phyloP scores from a whole-genome alignment of 768 basidiomycete species.

The Infundibulicybe gibba region DNA sequence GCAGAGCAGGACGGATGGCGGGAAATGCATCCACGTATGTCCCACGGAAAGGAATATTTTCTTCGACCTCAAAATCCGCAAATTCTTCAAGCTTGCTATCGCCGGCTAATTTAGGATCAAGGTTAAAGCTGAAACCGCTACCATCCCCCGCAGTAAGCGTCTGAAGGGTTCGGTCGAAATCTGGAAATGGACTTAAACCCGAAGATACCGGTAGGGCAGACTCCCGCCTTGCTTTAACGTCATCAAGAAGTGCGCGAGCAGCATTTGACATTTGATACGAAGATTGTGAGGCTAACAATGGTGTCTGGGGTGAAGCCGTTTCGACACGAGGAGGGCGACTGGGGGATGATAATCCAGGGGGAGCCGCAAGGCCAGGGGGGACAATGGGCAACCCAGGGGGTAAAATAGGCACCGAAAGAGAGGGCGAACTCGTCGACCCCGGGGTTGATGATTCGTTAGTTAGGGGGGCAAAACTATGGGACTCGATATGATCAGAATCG shows the following conservation, averaged over 20 bases:
- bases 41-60: slow-evolving; percentile 57
- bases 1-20: slow-evolving; percentile 39
- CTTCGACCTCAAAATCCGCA: slow-evolving; percentile 48
- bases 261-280: slow-evolving; percentile 87
- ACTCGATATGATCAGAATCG: slow-evolving; percentile 44
- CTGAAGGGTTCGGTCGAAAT: slow-evolving; percentile 82
- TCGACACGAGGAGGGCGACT: slow-evolving; percentile 45
- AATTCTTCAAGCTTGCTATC: slow-evolving; percentile 37
- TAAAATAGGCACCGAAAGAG: slow-evolving; percentile 29
- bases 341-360: slow-evolving; percentile 63
- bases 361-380: slow-evolving; percentile 52
- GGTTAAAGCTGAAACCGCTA: slow-evolving; percentile 81
- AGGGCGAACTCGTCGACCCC: slow-evolving; percentile 23
- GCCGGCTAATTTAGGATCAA: slow-evolving; percentile 73
- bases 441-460: slow-evolving; percentile 34
- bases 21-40: slow-evolving; percentile 73
- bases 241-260: slow-evolving; percentile 80
- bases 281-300: slow-evolving; percentile 50
- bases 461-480: slow-evolving; percentile 39
- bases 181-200: slow-evolving; percentile 73
- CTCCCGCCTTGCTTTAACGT: slow-evolving; percentile 75
- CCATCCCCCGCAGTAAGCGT: slow-evolving; percentile 62
- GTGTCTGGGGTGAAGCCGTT: slow-evolving; percentile 47
- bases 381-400: slow-evolving; percentile 39
- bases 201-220: slow-evolving; percentile 35